A percentile compares a stretch with the other conserved stretches of the same genome.
phyloP scores from a whole-genome alignment of 2,329 filamentous ascomycete genomes.

The Trichocomaceae sp. region DNA sequence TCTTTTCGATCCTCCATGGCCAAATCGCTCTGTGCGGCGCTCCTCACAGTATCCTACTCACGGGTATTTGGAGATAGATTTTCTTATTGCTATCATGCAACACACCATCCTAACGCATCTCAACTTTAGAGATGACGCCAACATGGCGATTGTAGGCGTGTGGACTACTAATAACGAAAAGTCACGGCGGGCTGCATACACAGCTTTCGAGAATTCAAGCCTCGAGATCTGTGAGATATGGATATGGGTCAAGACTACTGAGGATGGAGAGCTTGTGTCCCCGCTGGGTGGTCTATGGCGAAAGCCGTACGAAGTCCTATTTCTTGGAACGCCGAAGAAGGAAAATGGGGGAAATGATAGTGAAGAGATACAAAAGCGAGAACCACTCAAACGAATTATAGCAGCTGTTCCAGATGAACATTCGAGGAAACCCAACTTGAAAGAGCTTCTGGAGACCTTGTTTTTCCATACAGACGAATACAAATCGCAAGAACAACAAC shows the following conservation, averaged over 20 bases:
- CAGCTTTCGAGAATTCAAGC: slow-evolving; percentile 40
- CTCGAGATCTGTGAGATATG: slow-evolving; percentile 53
- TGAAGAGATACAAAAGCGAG: slow-evolving; percentile 18
- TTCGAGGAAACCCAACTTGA: slow-evolving; percentile 59
- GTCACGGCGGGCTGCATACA: slow-evolving; percentile 42
- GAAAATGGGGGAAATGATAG: slow-evolving; percentile 12
- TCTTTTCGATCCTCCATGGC: slow-evolving; percentile 59
- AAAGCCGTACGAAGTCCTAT: slow-evolving; percentile 56
- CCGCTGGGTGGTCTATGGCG: slow-evolving; percentile 49
- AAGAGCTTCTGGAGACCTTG: slow-evolving; percentile 45
- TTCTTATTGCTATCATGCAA: slow-evolving; percentile 30
- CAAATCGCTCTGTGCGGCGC: slow-evolving; percentile 53
- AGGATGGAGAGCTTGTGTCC: slow-evolving; percentile 46
- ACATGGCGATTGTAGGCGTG: slow-evolving; percentile 44
- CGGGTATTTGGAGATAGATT: slow-evolving; percentile 23
- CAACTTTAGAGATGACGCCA: slow-evolving; percentile 16
- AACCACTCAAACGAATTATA: slow-evolving; percentile 43
- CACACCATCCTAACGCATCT: slow-evolving; percentile 42
- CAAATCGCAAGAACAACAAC: not conserved
- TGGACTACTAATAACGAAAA: slow-evolving; percentile 57
- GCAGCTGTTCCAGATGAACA: slow-evolving; percentile 57
- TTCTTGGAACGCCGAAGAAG: slow-evolving; percentile 35
- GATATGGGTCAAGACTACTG: slow-evolving; percentile 58
- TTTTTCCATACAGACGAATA: not conserved
- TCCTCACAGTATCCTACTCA: slow-evolving; percentile 42